Base-by-base conservation (phyloP, 495 filamentous ascomycete genomes). In the Penicillium lividum region DNA sequence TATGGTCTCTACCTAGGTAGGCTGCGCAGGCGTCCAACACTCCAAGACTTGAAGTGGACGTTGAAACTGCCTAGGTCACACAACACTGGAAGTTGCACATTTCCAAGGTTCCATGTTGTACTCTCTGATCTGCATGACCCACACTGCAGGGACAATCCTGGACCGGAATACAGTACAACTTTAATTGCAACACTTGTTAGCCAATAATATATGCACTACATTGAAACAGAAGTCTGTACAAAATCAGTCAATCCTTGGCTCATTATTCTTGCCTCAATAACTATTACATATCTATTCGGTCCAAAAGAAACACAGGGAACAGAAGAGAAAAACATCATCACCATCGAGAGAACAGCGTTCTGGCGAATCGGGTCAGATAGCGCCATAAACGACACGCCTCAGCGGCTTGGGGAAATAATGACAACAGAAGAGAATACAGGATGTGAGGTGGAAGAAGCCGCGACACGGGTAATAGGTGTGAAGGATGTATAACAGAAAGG, bases 211-310 rank as follows among this genome's bases (percentile, higher is more conserved):
- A 22, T 22, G 22, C 22, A 1, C 22, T 22, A 11, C 0, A 36
- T 11, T 36, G 13, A 1, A 36, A 33, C 6, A 9, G 10, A 36
- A 4, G 33, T 11, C 33, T 36, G 33, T 2, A 36, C 33, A 61
- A 10, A 11, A 36, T 65, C 27, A 50, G 30, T 25, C 31, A 36
- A 52, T 53, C 43, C 55, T 63, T 68, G 53, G 62, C 51, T 68
- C 67, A 64, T 69, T 60, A 69, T 54, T 69, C 67, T 69, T 68
- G 67, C 62, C 59, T 69, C 65, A 68, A 68, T 65, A 64, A 65
- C 53, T 65, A 69, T 69, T 69, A 69, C 62, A 68, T 65, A 63
- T 64, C 56, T 69, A 68, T 69, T 64, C 57, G 57, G 56, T 55
- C 29, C 47, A 64, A 64, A 62, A 63, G 34, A 57, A 63, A 60